These are phyloP conservation scores for Lophiostoma macrostomum DNA, from an alignment of 495 filamentous ascomycete genomes.

Conservation along the genomic window DNA sequence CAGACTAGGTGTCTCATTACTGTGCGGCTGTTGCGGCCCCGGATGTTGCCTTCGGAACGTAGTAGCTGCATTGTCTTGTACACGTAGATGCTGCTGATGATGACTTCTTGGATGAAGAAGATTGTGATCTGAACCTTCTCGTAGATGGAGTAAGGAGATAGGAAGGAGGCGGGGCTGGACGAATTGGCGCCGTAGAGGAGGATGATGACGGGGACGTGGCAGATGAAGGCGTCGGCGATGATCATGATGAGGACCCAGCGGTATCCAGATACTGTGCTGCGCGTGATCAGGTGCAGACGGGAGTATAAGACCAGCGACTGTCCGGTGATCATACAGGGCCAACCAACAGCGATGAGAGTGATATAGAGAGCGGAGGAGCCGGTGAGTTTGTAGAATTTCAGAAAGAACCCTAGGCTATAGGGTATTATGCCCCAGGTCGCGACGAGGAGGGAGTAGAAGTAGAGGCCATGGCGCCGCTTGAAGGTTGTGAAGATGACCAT, in stretches of 20 bases:
- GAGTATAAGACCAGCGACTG: slow-evolving; percentile 26
- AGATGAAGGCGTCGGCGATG: slow-evolving; percentile 18
- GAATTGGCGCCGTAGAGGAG: slow-evolving; percentile 22
- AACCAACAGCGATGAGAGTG: slow-evolving; percentile 21
- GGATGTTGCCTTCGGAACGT: slow-evolving; percentile 12
- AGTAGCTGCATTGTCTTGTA: slow-evolving; percentile 12
- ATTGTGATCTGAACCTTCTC: slow-evolving; percentile 27
- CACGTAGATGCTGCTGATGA: slow-evolving; percentile 25
- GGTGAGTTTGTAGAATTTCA: slow-evolving; percentile 24
- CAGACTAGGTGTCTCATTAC: slow-evolving; percentile 30
- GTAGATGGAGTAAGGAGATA: slow-evolving; percentile 25
- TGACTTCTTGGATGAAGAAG: slow-evolving; percentile 25
- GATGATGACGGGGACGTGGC: slow-evolving; percentile 25
- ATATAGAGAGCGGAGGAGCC: slow-evolving; percentile 8
- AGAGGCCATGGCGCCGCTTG: slow-evolving; percentile 16
- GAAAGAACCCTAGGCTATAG: slow-evolving; percentile 15
- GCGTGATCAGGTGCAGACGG: slow-evolving; percentile 18
- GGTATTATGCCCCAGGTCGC: slow-evolving; percentile 23
- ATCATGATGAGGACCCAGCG: slow-evolving; percentile 28
- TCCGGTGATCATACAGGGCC: slow-evolving; percentile 22
- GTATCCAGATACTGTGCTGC: not conserved
- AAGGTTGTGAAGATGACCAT: slow-evolving; percentile 25
- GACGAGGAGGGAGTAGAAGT: slow-evolving; percentile 24
- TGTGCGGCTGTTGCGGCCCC: slow-evolving; percentile 6
- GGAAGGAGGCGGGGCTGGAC: slow-evolving; percentile 5